A percentile compares a stretch with the other conserved stretches of the same genome.
phyloP scores from a whole-genome alignment of 2,329 filamentous ascomycete genomes.

The Fusarium mundagurra region DNA sequence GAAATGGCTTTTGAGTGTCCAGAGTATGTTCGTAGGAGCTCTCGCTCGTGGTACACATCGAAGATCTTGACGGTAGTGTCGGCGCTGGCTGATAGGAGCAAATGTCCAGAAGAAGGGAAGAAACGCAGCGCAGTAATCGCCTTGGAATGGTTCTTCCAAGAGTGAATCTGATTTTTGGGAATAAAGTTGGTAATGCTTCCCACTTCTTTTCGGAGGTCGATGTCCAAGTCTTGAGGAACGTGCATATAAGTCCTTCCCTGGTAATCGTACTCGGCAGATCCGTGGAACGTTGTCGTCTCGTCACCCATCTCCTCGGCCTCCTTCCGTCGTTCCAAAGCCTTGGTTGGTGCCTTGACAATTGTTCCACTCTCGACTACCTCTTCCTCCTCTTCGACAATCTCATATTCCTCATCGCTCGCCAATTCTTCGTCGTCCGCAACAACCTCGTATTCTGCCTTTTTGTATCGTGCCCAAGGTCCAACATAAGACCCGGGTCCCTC shows the following conservation, averaged over 20 bases:
- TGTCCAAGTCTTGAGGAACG: conserved; percentile 87
- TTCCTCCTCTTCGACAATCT: conserved; percentile 78
- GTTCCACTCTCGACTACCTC: conserved; percentile 73
- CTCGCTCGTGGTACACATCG: conserved; percentile 90
- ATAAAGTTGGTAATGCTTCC: conserved; percentile 89
- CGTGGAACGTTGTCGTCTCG: conserved; percentile 90
- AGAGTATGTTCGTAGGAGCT: conserved; percentile 88
- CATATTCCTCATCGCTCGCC: conserved; percentile 81
- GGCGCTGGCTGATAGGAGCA: conserved; percentile 88
- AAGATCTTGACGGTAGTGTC: conserved; percentile 93
- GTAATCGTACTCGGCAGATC: conserved; percentile 86
- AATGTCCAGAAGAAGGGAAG: conserved; percentile 87
- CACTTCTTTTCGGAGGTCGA: conserved; percentile 83
- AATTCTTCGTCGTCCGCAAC: conserved; percentile 79
- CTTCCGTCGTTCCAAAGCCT: conserved; percentile 65
- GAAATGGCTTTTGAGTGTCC: conserved; percentile 92
- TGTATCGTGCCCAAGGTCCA: conserved; percentile 93
- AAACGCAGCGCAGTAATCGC: conserved; percentile 90
- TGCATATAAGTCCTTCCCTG: conserved; percentile 98
- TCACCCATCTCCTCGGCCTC: conserved; percentile 69
- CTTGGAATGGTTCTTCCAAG: conserved; percentile 86
- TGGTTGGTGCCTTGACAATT: conserved; percentile 64
- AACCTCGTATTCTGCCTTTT: conserved; percentile 76
- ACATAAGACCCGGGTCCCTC: conserved; percentile 91
- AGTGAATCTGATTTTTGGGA: conserved; percentile 92